Evolutionary conservation across 345 rosid genomes (phyloP).

Genomic region (Geranium rotundifolium): DNA sequence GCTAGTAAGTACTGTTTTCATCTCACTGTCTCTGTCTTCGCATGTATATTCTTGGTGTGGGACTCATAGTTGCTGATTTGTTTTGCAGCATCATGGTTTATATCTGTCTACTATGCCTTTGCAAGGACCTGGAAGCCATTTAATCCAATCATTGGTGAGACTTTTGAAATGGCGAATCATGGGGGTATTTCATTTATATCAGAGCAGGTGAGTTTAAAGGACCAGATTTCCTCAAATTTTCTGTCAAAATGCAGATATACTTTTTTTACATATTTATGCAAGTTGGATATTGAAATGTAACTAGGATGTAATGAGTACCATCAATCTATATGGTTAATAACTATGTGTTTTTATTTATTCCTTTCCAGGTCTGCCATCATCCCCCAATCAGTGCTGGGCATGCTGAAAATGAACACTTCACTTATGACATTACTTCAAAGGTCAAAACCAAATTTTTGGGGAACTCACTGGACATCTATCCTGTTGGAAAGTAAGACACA

Average conservation of each 20-base stretch:
- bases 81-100: constrained; percentile 74
- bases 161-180: constrained; percentile 74
- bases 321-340: background rate
- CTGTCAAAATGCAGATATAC: background rate
- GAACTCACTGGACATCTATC: constrained; percentile 57
- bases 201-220: constrained; percentile 54
- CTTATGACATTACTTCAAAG: constrained; percentile 71
- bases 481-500: constrained; percentile 51
- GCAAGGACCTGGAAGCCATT: constrained; percentile 95
- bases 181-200: constrained; percentile 66
- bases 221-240: background rate
- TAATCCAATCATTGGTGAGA: constrained; percentile 96
- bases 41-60: background rate
- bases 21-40: background rate
- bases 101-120: constrained; percentile 74
- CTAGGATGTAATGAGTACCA: background rate
- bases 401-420: constrained; percentile 82
- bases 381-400: constrained; percentile 96
- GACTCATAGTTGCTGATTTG: constrained; percentile 8
- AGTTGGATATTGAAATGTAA: background rate
- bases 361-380: constrained; percentile 76
- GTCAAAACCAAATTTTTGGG: constrained; percentile 80
- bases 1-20: constrained; percentile 36
- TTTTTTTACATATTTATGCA: background rate
- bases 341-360: background rate